Base-by-base conservation (phyloP, 306 rosid genomes). In the Vigna nakashimae region DNA sequence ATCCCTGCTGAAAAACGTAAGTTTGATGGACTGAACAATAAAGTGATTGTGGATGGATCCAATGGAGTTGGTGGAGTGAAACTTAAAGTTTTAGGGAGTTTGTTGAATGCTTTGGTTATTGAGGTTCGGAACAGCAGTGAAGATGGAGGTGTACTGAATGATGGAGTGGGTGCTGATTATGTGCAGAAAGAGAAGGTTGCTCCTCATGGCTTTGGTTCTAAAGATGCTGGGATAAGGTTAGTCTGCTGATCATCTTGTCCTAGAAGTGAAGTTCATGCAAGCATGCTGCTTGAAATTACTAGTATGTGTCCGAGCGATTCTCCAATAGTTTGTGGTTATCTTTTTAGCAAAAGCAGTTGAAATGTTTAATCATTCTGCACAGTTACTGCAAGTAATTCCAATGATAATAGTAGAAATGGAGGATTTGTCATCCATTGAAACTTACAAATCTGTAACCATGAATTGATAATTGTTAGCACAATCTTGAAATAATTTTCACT, bases 121-220 rank as follows among this genome's bases (percentile, higher is more conserved):
- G 96, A 91, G 84, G 84, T 88, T 65, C 91, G 97, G 30, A 95
- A 95, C 79, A 78, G 88, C 40, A 84, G 96, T 76, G 87, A 86
- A 71, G 92, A 84, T 80, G 92, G 85, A 75, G 98, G 98, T 32
- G 85, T 91, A 32, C 87, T 92, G 60, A 95, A 95, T 78, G 98
- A 95, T 66, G 97, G 97, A 55, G 98, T 91, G 30, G 98, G 98
- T 51, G 98, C 98, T 69, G 98, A 92, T 89, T 92, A 83, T 79
- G 98, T 92, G 89, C 98, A 95, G 85, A 95, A 95, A 85, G 98
- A 95, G 89, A 95, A 92, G 89, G 85, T 86, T 62, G 89, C 82
- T 81, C 97, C 98, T 0, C 66, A 34, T 66, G 80, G 90, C 32
- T 91, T 95, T 88, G 86, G 90, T 75, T 82, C 91, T 15, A 81